Conservation (phyloP, 2,329 filamentous ascomycete species). For the Ophiostoma ips region DNA sequence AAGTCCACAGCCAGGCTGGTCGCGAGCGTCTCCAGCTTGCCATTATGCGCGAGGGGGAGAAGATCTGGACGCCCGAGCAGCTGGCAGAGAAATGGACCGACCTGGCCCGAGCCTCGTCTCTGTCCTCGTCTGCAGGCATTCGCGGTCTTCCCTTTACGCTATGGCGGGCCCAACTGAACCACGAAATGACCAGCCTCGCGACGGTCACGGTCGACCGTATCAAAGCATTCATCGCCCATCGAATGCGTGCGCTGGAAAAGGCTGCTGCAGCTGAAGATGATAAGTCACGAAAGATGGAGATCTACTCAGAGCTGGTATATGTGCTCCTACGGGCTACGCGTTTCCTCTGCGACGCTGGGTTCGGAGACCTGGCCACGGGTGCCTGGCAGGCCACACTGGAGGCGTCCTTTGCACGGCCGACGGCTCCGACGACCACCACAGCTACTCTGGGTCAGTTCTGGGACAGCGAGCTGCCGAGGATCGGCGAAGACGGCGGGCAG, state of each 20-base stretch:
- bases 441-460: conserved; percentile 48
- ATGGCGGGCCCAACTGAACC: conserved; percentile 63
- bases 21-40: conserved; percentile 50
- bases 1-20: conserved; percentile 31
- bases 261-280: conserved; percentile 4
- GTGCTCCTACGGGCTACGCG: conserved; percentile 60
- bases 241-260: conserved; percentile 29
- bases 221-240: conserved; percentile 43
- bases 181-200: conserved; percentile 53
- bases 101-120: conserved; percentile 22
- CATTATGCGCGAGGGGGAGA: conserved; percentile 60
- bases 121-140: background rate
- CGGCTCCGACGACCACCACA: background rate
- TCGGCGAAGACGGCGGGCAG: conserved; percentile 58
- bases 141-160: conserved; percentile 45
- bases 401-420: conserved; percentile 48
- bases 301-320: conserved; percentile 40
- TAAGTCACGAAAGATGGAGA: conserved; percentile 7
- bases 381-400: conserved; percentile 78
- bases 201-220: conserved; percentile 55
- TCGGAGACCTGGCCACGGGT: conserved; percentile 59
- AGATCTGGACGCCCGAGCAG: conserved; percentile 55
- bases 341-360: conserved; percentile 65
- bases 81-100: conserved; percentile 49
- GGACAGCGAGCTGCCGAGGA: conserved; percentile 67